Percentiles rank a stretch among this genome's conserved stretches.
These are phyloP conservation scores for Podila epigama DNA, from an alignment of 192 early-diverging fungal species.

Conservation along the genomic window DNA sequence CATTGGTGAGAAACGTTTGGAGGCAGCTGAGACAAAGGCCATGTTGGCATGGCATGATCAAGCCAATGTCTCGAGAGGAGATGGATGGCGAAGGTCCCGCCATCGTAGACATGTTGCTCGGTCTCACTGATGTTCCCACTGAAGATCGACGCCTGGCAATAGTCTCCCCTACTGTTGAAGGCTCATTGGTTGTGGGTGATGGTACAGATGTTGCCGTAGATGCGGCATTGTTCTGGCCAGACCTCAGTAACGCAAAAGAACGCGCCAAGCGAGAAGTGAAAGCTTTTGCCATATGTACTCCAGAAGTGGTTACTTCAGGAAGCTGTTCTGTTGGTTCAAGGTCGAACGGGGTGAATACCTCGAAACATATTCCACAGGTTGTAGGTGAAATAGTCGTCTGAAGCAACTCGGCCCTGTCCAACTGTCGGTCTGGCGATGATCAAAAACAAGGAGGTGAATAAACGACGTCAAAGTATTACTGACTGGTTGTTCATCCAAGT, in stretches of 20 bases:
- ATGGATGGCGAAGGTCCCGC: constrained; percentile 25
- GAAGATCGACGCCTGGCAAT: neutral
- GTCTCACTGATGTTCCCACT: neutral
- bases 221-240: neutral
- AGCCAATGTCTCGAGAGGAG: constrained; percentile 35
- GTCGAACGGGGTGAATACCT: constrained; percentile 32
- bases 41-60: constrained; percentile 38
- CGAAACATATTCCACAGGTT: constrained; percentile 47
- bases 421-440: constrained; percentile 17
- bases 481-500: too few species aligned
- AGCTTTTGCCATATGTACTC: too few species aligned
- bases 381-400: constrained; percentile 39
- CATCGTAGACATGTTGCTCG: neutral
- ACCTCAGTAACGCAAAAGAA: constrained; percentile 13
- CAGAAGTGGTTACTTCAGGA: constrained; percentile 2
- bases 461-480: neutral
- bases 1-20: constrained; percentile 34
- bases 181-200: neutral
- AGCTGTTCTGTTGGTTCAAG: constrained; percentile 10
- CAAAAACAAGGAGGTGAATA: neutral
- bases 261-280: too few species aligned
- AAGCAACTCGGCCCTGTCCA: constrained; percentile 38
- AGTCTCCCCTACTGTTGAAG: neutral
- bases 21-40: constrained; percentile 43
- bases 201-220: constrained; percentile 8